These are phyloP conservation scores for Brassica hybrid DNA, from an alignment of 441 rosid species.

Conservation along the genomic window DNA sequence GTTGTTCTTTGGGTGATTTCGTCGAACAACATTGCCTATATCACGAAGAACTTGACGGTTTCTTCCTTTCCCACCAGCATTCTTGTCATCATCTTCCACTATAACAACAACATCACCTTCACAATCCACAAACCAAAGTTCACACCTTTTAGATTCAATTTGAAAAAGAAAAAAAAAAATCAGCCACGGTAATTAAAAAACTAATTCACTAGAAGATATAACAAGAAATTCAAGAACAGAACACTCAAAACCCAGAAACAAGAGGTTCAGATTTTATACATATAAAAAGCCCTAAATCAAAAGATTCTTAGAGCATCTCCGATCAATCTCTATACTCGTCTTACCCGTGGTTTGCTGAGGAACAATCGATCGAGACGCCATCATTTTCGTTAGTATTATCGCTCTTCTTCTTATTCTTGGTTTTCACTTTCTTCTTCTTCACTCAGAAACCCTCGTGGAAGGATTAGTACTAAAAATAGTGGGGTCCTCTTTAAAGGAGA, in stretches of 20 bases:
- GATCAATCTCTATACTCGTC: neutral
- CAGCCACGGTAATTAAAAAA: neutral
- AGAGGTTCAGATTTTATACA: neutral
- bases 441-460: neutral
- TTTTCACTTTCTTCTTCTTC: neutral
- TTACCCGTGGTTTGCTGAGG: conserved; percentile 29
- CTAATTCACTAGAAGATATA: no score
- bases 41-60: conserved; percentile 82
- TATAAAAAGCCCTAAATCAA: neutral
- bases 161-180: no score
- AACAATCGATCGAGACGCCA: conserved; percentile 24
- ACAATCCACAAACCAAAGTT: neutral
- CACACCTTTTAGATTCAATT: conserved; percentile 3
- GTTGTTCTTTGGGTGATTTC: conserved; percentile 52
- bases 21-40: conserved; percentile 77
- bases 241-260: neutral
- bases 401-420: neutral
- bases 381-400: conserved; percentile 2
- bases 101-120: conserved; percentile 51
- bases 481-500: conserved; percentile 28
- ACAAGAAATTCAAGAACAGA: conserved; percentile 12
- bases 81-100: conserved; percentile 49
- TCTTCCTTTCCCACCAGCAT: conserved; percentile 52
- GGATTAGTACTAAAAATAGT: neutral
- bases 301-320: conserved; percentile 1